These are phyloP conservation scores for Saitozyma sp. DNA, from an alignment of 768 basidiomycete species.

Conservation along the genomic window DNA sequence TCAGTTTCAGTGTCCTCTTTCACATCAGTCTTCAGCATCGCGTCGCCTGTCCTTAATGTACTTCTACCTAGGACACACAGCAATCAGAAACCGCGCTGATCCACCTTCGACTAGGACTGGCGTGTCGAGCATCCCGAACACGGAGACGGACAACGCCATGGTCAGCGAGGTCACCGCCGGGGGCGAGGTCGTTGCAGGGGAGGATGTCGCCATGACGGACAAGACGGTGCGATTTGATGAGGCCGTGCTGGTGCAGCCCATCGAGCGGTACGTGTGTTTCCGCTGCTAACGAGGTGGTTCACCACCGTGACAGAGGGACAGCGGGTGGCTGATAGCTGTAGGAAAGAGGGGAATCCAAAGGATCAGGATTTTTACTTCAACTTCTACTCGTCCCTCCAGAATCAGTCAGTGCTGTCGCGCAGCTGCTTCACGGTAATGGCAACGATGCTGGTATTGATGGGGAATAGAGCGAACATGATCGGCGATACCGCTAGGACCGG, in stretches of 20 bases:
- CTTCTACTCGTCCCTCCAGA: constrained; percentile 47
- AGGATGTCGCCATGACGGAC: neutral
- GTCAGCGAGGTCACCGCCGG: neutral
- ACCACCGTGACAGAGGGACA: too few species aligned
- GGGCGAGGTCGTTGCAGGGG: neutral
- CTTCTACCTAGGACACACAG: too few species aligned
- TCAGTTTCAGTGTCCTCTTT: too few species aligned
- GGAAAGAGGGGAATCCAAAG: constrained; percentile 23
- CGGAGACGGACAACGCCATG: neutral
- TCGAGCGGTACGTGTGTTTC: neutral
- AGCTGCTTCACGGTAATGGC: neutral
- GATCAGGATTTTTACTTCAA: constrained; percentile 49
- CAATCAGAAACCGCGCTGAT: too few species aligned
- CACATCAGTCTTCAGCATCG: too few species aligned
- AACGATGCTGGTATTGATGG: neutral
- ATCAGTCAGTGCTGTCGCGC: constrained; percentile 31
- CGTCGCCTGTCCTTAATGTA: too few species aligned
- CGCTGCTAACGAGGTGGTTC: neutral
- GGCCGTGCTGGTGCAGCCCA: neutral
- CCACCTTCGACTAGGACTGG: too few species aligned
- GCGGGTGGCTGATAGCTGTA: neutral
- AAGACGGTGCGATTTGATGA: neutral
- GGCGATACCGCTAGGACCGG: constrained; percentile 47
- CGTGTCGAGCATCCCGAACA: too few species aligned
- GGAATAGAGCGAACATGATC: constrained; percentile 50